Evolutionary conservation across 2,329 filamentous ascomycete genomes (phyloP).

Genomic region (Nigrospora osmanthi): DNA sequence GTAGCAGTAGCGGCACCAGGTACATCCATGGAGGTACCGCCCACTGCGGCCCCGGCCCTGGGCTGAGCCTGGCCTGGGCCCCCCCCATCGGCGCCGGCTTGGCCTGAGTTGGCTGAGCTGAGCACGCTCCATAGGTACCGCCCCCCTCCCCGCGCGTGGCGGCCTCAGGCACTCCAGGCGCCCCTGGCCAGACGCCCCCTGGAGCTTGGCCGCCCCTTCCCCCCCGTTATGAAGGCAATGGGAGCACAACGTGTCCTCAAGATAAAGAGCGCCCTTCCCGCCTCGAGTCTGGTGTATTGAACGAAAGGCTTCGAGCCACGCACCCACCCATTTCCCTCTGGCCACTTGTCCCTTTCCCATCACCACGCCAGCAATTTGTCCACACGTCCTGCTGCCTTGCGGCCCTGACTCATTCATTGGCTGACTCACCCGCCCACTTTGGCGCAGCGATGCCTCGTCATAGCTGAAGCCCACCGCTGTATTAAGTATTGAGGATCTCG

Average conservation of each 20-base stretch:
- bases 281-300: constrained; percentile 3
- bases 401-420: constrained; percentile 14
- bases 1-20: no score
- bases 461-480: constrained; percentile 12
- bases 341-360: constrained; percentile 1
- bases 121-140: not conserved
- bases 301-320: not conserved
- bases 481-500: constrained; percentile 28
- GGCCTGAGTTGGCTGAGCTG: not conserved
- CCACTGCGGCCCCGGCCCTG: no score
- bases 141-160: not conserved
- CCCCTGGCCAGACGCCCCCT: no score
- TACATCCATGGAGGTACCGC: no score
- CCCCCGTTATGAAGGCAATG: no score
- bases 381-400: constrained; percentile 3
- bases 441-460: constrained; percentile 10
- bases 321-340: constrained; percentile 4
- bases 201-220: no score
- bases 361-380: no score
- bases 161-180: not conserved
- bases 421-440: constrained; percentile 1
- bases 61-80: no score
- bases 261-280: constrained; percentile 8
- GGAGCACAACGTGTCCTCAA: constrained; percentile 16
- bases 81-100: not conserved